phyloP scores from a whole-genome alignment of 495 filamentous ascomycete species.

The Aspergillus olivimuriae region DNA sequence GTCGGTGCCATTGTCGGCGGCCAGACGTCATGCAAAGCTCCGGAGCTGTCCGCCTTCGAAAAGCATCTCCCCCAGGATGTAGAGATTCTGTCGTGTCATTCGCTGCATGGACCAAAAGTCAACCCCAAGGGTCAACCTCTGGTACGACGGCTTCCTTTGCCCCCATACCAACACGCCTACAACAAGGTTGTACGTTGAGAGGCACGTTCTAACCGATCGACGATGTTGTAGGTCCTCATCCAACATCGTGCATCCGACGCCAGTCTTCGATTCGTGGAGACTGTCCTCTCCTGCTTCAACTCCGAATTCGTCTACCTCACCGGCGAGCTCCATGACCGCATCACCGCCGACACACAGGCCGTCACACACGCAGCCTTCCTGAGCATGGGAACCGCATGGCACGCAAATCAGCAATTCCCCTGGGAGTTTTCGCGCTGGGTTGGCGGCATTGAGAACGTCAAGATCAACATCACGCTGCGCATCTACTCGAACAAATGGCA shows the following conservation, averaged over 20 bases:
- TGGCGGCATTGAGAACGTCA: constrained; percentile 97
- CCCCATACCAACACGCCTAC: too few species aligned
- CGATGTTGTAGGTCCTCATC: constrained; percentile 65
- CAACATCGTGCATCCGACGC: constrained; percentile 78
- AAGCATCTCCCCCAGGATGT: constrained; percentile 80
- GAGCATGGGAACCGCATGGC: constrained; percentile 96
- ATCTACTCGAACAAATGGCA: constrained; percentile 99
- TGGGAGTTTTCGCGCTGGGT: constrained; percentile 93
- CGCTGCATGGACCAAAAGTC: constrained; percentile 88
- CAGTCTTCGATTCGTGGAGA: constrained; percentile 70
- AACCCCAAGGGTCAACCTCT: constrained; percentile 82
- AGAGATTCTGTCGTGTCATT: constrained; percentile 94
- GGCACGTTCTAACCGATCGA: constrained; percentile 11
- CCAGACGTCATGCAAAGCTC: constrained; percentile 97
- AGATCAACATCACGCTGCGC: constrained; percentile 94
- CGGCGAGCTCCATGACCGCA: constrained; percentile 84
- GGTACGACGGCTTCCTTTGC: too few species aligned
- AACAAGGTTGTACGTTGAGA: too few species aligned
- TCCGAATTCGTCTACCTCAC: constrained; percentile 82
- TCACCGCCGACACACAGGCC: constrained; percentile 96
- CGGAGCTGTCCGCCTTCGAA: constrained; percentile 91
- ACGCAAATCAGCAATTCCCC: constrained; percentile 85
- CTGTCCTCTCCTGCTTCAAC: constrained; percentile 71
- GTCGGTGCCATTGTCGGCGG: constrained; percentile 90
- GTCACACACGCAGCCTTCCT: constrained; percentile 97